phyloP scores from a whole-genome alignment of 169 alveolate species.

The Plasmodium adleri region DNA sequence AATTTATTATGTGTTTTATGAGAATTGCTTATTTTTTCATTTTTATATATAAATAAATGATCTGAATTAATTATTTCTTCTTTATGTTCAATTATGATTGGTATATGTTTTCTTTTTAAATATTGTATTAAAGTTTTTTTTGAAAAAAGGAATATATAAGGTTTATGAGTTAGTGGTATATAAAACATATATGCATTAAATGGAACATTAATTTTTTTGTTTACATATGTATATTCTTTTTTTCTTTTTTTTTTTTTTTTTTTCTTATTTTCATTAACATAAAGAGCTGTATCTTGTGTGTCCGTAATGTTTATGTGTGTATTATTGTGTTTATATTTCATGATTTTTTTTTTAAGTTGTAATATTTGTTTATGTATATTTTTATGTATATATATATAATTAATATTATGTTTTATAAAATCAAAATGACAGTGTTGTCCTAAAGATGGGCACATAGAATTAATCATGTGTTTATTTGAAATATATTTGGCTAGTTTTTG shows the following conservation, averaged over 20 bases:
- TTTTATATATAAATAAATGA: neutral
- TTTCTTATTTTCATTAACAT: too few species aligned
- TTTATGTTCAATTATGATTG: constrained; percentile 5
- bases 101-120: constrained; percentile 18
- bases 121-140: constrained; percentile 12
- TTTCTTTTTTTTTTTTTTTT: too few species aligned
- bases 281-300: too few species aligned
- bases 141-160: constrained; percentile 46
- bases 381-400: constrained; percentile 28
- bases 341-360: neutral
- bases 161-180: constrained; percentile 11
- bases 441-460: constrained; percentile 55
- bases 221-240: too few species aligned
- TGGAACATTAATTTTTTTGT: neutral
- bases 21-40: neutral
- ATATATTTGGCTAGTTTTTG: constrained; percentile 87
- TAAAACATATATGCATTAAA: constrained; percentile 24
- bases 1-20: neutral
- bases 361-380: constrained; percentile 9
- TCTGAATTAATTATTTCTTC: neutral
- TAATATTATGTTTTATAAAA: constrained; percentile 32
- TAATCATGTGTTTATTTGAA: constrained; percentile 23
- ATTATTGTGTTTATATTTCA: too few species aligned
- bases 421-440: constrained; percentile 48
- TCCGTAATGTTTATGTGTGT: too few species aligned